A percentile compares a stretch with the other conserved stretches of the same genome.
Conservation (phyloP, 805 yeast genomes). For the Cyberlindnera misumaiensis region DNA sequence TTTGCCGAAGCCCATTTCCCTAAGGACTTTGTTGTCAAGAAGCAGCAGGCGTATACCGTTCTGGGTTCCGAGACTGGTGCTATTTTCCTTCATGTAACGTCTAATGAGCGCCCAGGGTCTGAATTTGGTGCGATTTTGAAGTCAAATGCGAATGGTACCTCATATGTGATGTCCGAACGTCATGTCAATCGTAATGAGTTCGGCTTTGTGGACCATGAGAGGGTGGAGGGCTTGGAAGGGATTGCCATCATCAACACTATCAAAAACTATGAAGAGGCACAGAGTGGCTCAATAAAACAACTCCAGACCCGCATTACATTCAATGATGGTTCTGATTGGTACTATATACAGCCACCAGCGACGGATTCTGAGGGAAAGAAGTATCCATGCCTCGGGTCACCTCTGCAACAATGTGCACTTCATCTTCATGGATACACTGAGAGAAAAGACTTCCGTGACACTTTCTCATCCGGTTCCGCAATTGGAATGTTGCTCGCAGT, state of each 20-base stretch:
- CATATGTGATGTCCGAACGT: conserved; percentile 61
- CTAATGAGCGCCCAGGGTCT: conserved; percentile 37
- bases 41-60: conserved; percentile 71
- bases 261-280: conserved; percentile 40
- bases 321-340: conserved; percentile 92
- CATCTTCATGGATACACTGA: conserved; percentile 91
- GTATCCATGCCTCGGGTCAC: conserved; percentile 43
- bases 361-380: conserved; percentile 54
- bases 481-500: conserved; percentile 79
- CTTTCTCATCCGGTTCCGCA: conserved; percentile 84
- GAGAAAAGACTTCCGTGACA: conserved; percentile 74
- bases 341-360: conserved; percentile 59
- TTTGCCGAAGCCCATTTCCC: conserved; percentile 85
- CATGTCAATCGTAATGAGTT: conserved; percentile 66
- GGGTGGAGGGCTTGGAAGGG: conserved; percentile 79
- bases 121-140: conserved; percentile 80
- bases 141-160: conserved; percentile 88
- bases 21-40: conserved; percentile 47
- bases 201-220: conserved; percentile 88
- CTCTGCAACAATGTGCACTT: conserved; percentile 62
- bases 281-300: conserved; percentile 41
- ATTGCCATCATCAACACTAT: conserved; percentile 70
- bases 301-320: conserved; percentile 70
- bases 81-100: conserved; percentile 77
- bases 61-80: conserved; percentile 69